Percentiles rank a stretch among this genome's conserved stretches.
phyloP scores from a whole-genome alignment of 1,139 yeast genomes.

The Blastobotrys petasosporus region DNA sequence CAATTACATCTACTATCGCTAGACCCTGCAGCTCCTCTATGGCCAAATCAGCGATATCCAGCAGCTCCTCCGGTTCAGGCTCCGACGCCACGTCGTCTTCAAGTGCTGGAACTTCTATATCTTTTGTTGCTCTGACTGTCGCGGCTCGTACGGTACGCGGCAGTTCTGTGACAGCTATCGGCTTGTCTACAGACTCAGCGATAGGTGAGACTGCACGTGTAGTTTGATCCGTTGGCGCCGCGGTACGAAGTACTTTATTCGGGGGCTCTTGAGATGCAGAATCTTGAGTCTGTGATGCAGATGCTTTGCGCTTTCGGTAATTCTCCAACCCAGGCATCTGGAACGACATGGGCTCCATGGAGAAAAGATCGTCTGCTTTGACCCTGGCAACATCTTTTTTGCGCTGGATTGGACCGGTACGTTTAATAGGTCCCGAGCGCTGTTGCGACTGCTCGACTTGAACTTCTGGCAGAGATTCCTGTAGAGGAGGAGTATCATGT shows the following conservation, averaged over 20 bases:
- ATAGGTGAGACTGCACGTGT: not conserved
- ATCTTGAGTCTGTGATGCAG: not conserved
- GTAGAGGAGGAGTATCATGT: too few relatives aligned
- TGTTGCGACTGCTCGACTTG: too few relatives aligned
- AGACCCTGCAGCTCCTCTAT: slow-evolving; percentile 2
- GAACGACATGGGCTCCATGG: too few relatives aligned
- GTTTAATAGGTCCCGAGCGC: too few relatives aligned
- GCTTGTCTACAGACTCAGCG: not conserved
- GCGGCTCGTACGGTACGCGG: too few relatives aligned
- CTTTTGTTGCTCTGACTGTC: not conserved
- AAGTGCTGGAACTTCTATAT: not conserved
- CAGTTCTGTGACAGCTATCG: not conserved
- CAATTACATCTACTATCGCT: slow-evolving; percentile 5
- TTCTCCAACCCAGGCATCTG: slow-evolving; percentile 1
- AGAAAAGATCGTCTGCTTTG: too few relatives aligned
- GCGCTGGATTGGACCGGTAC: too few relatives aligned
- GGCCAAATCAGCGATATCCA: not conserved
- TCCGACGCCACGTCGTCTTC: not conserved
- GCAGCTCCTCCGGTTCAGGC: not conserved
- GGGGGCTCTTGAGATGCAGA: not conserved
- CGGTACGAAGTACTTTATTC: not conserved
- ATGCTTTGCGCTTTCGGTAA: slow-evolving; percentile 1
- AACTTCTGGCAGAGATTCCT: too few relatives aligned
- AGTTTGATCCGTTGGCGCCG: not conserved
- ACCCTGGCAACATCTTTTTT: too few relatives aligned